A percentile compares a stretch with the other conserved stretches of the same genome.
Evolutionary conservation across 164 flowering plant species (phyloP).

Genomic region (Kalanchoe fedtschenkoi): DNA sequence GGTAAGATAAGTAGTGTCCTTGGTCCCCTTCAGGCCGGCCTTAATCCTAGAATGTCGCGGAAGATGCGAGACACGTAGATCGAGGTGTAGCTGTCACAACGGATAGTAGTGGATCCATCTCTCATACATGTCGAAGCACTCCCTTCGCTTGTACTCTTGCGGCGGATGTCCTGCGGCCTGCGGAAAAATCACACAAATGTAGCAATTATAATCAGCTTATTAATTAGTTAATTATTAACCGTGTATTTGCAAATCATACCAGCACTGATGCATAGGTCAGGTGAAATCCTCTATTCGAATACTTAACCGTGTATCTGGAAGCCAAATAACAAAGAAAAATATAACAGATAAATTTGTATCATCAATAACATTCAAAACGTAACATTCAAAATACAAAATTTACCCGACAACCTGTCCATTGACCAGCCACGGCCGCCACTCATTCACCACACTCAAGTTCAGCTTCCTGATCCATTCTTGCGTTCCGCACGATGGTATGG

Average conservation of each 20-base stretch:
- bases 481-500: slow-evolving; percentile 8
- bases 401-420: slow-evolving; percentile 10
- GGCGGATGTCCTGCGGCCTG: slow-evolving; percentile 12
- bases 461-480: slow-evolving; percentile 10
- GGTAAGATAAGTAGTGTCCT: too few species aligned
- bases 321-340: not conserved
- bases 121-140: slow-evolving; percentile 9
- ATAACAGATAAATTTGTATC: too few species aligned
- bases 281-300: slow-evolving; percentile 9
- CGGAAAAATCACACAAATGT: not conserved
- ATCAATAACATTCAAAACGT: too few species aligned
- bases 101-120: slow-evolving; percentile 13
- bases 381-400: not conserved
- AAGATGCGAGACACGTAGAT: too few species aligned
- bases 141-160: slow-evolving; percentile 8
- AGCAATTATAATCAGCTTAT: not conserved
- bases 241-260: not conserved
- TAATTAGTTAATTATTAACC: not conserved
- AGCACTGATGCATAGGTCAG: slow-evolving; percentile 9
- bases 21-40: too few species aligned
- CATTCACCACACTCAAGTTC: slow-evolving; percentile 4
- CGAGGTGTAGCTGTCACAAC: too few species aligned
- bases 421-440: slow-evolving; percentile 15
- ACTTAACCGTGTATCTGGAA: slow-evolving; percentile 11
- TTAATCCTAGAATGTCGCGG: too few species aligned